Evolutionary conservation across 1,139 yeast genomes (phyloP).

Genomic region (Hanseniaspora gamundiae): DNA sequence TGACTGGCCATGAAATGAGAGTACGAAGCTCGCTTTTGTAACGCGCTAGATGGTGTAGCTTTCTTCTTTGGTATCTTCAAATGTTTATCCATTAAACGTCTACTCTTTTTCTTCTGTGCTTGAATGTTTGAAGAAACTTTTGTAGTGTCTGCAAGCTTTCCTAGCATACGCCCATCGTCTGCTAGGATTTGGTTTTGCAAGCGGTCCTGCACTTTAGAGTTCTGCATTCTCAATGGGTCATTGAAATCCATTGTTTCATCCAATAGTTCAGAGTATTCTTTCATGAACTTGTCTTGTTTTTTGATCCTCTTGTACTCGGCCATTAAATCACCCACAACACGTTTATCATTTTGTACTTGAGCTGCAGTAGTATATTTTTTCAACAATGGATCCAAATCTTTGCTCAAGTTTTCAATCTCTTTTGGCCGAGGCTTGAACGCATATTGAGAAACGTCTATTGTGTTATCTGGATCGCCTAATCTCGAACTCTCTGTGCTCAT

Average conservation of each 20-base stretch:
- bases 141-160: too few relatives aligned
- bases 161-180: background rate
- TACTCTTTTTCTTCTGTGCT: too few relatives aligned
- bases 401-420: background rate
- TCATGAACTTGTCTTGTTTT: constrained; percentile 10
- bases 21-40: too few relatives aligned
- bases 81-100: too few relatives aligned
- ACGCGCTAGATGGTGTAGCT: background rate
- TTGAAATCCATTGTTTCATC: background rate
- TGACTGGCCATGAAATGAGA: too few relatives aligned
- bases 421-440: constrained; percentile 12
- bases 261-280: background rate
- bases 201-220: too few relatives aligned
- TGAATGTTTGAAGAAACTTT: too few relatives aligned
- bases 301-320: constrained; percentile 13
- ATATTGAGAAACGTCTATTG: constrained; percentile 12
- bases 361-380: constrained; percentile 17
- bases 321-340: constrained; percentile 17
- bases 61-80: too few relatives aligned
- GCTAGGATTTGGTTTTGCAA: too few relatives aligned
- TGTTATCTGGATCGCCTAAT: constrained; percentile 13
- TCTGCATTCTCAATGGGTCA: background rate
- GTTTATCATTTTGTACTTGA: constrained; percentile 19
- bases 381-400: constrained; percentile 17
- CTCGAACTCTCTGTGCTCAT: constrained; percentile 27